phyloP scores from a whole-genome alignment of 768 basidiomycete species.

The Boletellus ananas region DNA sequence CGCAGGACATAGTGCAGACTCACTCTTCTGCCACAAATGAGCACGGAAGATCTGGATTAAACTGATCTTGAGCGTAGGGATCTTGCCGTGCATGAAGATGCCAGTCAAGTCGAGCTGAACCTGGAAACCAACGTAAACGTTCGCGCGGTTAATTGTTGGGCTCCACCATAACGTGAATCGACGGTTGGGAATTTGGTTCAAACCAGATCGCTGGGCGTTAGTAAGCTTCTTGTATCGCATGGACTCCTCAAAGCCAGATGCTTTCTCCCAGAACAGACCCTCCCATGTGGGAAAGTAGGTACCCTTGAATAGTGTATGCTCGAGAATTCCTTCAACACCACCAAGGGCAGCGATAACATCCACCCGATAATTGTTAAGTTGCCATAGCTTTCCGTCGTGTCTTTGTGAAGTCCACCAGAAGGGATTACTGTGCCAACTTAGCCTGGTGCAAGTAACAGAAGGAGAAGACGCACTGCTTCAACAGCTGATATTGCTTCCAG shows the following conservation, averaged over 20 bases:
- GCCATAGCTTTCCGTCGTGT: slow-evolving; percentile 95
- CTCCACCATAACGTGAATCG: slow-evolving; percentile 99
- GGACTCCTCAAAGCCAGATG: slow-evolving; percentile 93
- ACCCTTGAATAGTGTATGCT: slow-evolving; percentile 96
- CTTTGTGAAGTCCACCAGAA: slow-evolving; percentile 99
- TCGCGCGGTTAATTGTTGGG: slow-evolving; percentile 98
- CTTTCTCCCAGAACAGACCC: slow-evolving; percentile 98
- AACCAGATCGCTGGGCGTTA: slow-evolving; percentile 97
- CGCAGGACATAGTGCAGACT: slow-evolving; percentile 33
- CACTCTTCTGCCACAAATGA: slow-evolving; percentile 99
- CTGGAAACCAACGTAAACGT: slow-evolving; percentile 99
- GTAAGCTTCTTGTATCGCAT: slow-evolving; percentile 97
- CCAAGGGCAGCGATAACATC: slow-evolving; percentile 98
- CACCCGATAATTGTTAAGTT: slow-evolving; percentile 96
- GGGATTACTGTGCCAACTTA: slow-evolving; percentile 64
- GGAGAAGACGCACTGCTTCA: slow-evolving; percentile 67
- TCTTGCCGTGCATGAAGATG: slow-evolving; percentile 98
- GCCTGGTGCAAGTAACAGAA: neutral
- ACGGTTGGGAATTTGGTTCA: slow-evolving; percentile 98
- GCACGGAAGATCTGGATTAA: slow-evolving; percentile 99
- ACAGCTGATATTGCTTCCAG: slow-evolving; percentile 95
- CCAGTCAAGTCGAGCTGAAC: slow-evolving; percentile 98
- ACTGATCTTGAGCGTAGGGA: slow-evolving; percentile 96
- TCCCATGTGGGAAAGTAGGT: slow-evolving; percentile 99
- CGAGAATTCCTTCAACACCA: slow-evolving; percentile 94